Conservation (phyloP, 1,284 basidiomycete species). For the Lignosus rhinocerotis region DNA sequence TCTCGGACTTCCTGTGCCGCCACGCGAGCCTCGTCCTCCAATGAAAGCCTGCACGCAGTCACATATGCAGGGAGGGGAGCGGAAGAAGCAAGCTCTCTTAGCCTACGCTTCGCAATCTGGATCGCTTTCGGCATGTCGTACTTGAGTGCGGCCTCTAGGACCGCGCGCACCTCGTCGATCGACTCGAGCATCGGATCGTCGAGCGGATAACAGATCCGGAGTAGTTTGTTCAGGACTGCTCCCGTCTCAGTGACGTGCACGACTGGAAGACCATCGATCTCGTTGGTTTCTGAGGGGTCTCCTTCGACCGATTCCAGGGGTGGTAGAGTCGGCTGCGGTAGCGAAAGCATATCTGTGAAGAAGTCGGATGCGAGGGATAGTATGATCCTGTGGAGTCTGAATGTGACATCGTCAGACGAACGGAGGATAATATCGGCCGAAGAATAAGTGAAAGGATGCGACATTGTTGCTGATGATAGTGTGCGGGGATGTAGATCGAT, state of each 20-base stretch:
- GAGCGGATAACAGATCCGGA: constrained; percentile 40
- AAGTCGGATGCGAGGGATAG: constrained; percentile 43
- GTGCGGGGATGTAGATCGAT: too few relatives aligned
- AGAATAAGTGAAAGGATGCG: background rate
- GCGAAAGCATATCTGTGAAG: constrained; percentile 41
- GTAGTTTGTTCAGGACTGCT: constrained; percentile 29
- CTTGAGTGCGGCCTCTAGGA: constrained; percentile 21
- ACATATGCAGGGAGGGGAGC: background rate
- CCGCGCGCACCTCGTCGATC: constrained; percentile 5
- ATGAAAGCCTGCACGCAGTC: background rate
- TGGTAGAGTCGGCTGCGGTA: constrained; percentile 26
- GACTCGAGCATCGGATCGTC: constrained; percentile 17
- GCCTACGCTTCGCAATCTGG: background rate
- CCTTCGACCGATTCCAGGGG: background rate
- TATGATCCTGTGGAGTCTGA: constrained; percentile 37
- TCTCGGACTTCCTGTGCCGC: background rate
- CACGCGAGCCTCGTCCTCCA: background rate
- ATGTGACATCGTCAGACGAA: constrained; percentile 39
- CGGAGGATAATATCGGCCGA: constrained; percentile 29
- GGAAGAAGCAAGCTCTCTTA: background rate
- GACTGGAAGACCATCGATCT: constrained; percentile 20
- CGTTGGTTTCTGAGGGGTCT: background rate
- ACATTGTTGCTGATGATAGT: too few relatives aligned
- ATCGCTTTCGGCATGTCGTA: constrained; percentile 9
- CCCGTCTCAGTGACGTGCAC: constrained; percentile 26